phyloP scores from a whole-genome alignment of 208 protist genomes.

The Wallacemonas sp. region DNA sequence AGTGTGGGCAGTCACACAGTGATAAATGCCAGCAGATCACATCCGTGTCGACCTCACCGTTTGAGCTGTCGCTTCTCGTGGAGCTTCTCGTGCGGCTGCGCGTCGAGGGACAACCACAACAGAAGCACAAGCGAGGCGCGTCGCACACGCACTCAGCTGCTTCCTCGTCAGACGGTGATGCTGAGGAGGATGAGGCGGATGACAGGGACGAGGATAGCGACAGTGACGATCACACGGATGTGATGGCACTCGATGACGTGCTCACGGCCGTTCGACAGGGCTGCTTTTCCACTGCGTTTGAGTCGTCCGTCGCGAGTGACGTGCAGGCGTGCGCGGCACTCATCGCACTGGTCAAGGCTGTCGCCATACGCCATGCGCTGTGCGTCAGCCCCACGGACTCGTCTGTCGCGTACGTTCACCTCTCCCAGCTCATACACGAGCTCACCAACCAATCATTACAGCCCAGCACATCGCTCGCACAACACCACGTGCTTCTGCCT shows the following conservation, averaged over 20 bases:
- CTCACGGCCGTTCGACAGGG: neutral
- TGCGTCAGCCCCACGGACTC: neutral
- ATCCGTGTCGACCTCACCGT: constrained; percentile 10
- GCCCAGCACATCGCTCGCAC: neutral
- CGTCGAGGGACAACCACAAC: neutral
- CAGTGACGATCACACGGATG: too few relatives aligned
- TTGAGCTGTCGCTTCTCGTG: constrained; percentile 11
- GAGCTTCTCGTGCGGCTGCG: neutral
- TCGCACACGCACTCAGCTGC: neutral
- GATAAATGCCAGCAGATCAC: too few relatives aligned
- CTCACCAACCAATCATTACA: neutral
- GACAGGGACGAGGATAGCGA: too few relatives aligned
- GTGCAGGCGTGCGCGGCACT: neutral
- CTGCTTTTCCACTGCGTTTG: constrained; percentile 3
- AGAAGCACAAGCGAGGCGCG: neutral
- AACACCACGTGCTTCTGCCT: neutral
- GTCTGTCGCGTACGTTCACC: neutral
- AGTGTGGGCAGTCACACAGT: too few relatives aligned
- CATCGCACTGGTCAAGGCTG: neutral
- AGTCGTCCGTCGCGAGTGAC: neutral
- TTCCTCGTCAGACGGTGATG: neutral
- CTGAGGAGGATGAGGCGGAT: neutral
- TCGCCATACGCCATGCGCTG: neutral
- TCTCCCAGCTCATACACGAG: neutral
- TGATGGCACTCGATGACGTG: neutral